Base-by-base conservation (phyloP, 805 yeast genomes). In the Yarrowia osloensis region DNA sequence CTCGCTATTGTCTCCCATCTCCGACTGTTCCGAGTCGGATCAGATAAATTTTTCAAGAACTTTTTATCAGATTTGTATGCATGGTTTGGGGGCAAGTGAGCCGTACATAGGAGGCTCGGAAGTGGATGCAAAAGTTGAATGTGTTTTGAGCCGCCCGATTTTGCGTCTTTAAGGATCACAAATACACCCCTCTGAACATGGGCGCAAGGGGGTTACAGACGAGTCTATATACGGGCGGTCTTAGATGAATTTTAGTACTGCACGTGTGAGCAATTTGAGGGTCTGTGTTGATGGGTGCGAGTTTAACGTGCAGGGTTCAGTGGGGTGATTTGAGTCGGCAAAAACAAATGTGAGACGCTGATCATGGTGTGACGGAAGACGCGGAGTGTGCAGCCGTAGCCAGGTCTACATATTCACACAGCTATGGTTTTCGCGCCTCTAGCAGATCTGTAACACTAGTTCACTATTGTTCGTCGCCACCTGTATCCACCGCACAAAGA, bases 31-130 rank as follows among this genome's bases (percentile, higher is more conserved):
- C 59, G 22, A 24, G 6, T n/a, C 31, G 61, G 61, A 54, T 54
- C 61, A 35, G 61, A 54, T 54, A 54, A 54, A 22, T 50, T 50
- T 50, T 50, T 31, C 22, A 54, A 21, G 19, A 31, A 22, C 8
- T 33, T 35, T 54, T 54, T 54, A 54, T 54, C 61, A 22, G 61
- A 54, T 54, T 50, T 35, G 44, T 54, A 54, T 54, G 61, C 61
- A 54, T 54, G 61, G 61, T 54, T 54, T 54, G 61, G 44, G 44
- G 61, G 61, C 61, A 54, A 54, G 44, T n/a, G 17, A 35, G 61
- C 61, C 61, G 61, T 37, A 11, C 44, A 22, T n/a, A 33, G 6
- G 57, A 33, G 57, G 22, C 22, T 7, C 11, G n/a, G 3, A 13
- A 19, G 57, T 7, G 12, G 26, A 3, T 19, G 5, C 19, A 15